Base-by-base conservation (phyloP, 2,329 filamentous ascomycete species). In the Apiospora sp. region DNA sequence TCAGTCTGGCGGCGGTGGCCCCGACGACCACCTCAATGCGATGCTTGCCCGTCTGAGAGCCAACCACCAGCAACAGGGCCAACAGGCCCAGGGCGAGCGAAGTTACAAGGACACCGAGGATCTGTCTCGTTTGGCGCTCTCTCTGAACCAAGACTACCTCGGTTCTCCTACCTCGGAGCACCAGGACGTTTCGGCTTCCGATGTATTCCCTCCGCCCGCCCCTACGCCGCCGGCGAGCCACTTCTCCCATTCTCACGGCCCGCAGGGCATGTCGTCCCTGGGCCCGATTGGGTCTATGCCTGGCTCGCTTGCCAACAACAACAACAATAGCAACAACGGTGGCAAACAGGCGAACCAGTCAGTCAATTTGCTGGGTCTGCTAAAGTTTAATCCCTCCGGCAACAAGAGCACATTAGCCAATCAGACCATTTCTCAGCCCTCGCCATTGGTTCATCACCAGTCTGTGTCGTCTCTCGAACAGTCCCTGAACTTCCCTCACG, bases 301-400 rank as follows among this genome's bases (percentile, higher is more conserved):
- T 34, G 27, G 37, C 16, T 30, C 54, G 37, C 41, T 22, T 24
- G 37, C 51, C 54, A 71, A 67, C 69, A 70, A 70, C 16, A 54
- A 8, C 37, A 41, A 51, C 68, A 51, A 8, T 7, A 41, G 37
- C 68, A 51, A 30, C 27, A 30, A 71, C 16, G 4, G 37, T 43
- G 58, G 34, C 58, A 64, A 64, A 41, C 79, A 41, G 13, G 79
- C 80, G 54, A 87, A 88, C 70, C 87, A 88, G 77, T 89, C 87
- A 58, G 83, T 86, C 72, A 89, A 87, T 75, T 79, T 92, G 76
- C 82, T 92, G 78, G 91, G 89, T 76, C 83, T 91, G 71, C 86
- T 92, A 80, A 91, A 91, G 84, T 91, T 90, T 77, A 89, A 86
- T 75, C 73, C 74, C 61, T 83, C 84, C 67, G 81, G 82, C 68